phyloP scores from a whole-genome alignment of 2,329 filamentous ascomycete genomes.

The Scedosporium apiospermum region DNA sequence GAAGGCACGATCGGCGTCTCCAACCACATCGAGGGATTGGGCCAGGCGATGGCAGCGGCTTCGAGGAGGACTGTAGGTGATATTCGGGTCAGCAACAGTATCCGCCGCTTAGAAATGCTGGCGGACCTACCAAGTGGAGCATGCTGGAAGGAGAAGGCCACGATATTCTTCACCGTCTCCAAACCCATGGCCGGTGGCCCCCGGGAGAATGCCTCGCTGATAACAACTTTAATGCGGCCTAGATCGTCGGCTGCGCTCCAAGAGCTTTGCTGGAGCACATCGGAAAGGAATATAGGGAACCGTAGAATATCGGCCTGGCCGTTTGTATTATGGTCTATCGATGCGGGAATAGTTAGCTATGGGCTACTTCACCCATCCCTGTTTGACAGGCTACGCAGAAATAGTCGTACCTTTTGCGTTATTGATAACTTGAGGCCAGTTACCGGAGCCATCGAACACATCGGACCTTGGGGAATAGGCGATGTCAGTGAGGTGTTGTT shows the following conservation, averaged over 20 bases:
- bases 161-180: constrained; percentile 60
- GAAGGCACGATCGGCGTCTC: not conserved
- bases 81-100: not conserved
- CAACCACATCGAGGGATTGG: constrained; percentile 61
- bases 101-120: not conserved
- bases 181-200: constrained; percentile 43
- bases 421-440: not conserved
- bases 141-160: constrained; percentile 78
- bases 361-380: not conserved
- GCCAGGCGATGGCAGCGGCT: constrained; percentile 67
- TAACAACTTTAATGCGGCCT: constrained; percentile 66
- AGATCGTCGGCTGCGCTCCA: constrained; percentile 65
- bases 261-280: constrained; percentile 57
- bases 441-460: not conserved
- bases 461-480: not conserved
- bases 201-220: constrained; percentile 62
- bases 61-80: constrained; percentile 54
- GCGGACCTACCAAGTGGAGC: constrained; percentile 58
- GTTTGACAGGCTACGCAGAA: not conserved
- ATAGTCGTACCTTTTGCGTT: not conserved
- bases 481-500: not conserved
- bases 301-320: constrained; percentile 52
- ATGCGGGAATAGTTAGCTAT: not conserved
- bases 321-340: constrained; percentile 40
- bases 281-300: constrained; percentile 64